phyloP scores from a whole-genome alignment of 371 early-diverging fungal genomes.

The Mucor plumbeus region DNA sequence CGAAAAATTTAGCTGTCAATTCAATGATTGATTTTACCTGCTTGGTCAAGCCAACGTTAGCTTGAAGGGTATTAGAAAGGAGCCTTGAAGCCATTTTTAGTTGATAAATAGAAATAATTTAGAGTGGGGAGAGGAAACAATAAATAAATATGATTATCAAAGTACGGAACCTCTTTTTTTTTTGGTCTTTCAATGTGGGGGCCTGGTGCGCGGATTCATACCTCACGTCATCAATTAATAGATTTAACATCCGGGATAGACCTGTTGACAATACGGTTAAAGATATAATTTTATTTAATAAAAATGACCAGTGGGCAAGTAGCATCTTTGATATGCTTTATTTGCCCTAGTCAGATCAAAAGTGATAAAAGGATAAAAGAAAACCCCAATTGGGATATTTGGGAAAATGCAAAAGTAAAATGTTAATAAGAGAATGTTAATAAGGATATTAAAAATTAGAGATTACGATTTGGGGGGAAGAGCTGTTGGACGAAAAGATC shows the following conservation, averaged over 20 bases:
- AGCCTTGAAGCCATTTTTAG: conserved; percentile 39
- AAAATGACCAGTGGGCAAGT: too few species aligned
- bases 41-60: conserved; percentile 36
- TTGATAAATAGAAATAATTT: conserved; percentile 14
- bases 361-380: too few species aligned
- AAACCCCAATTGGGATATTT: too few species aligned
- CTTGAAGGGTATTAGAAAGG: conserved; percentile 37
- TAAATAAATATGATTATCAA: conserved; percentile 17
- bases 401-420: too few species aligned
- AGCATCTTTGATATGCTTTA: too few species aligned
- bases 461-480: too few species aligned
- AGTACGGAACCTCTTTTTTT: neutral
- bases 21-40: conserved; percentile 23
- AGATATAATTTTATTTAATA: too few species aligned
- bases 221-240: neutral
- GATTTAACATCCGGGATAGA: too few species aligned
- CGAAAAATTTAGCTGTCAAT: neutral
- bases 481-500: too few species aligned
- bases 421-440: too few species aligned
- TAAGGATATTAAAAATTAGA: too few species aligned
- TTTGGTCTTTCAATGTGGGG: conserved; percentile 2
- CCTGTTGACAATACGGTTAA: neutral
- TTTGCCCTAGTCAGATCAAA: too few species aligned
- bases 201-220: conserved; percentile 2
- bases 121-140: conserved; percentile 29